Evolutionary conservation across 305 asterid genomes (phyloP).

Genomic region (Rubia occidens): DNA sequence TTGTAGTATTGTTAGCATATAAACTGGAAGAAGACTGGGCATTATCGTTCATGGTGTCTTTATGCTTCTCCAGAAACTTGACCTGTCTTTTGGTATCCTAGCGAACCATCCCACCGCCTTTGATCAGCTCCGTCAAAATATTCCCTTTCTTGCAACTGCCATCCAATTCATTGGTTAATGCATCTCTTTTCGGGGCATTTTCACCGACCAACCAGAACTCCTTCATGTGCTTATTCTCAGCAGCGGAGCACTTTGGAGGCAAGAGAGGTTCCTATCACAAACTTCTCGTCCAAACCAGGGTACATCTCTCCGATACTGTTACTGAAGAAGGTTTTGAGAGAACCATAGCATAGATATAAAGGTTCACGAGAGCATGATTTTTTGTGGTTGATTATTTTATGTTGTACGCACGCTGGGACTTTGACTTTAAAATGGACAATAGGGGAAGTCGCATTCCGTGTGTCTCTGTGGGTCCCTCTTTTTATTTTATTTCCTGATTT

Average conservation of each 20-base stretch:
- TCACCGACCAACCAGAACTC: constrained; percentile 51
- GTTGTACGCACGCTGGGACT: too few species aligned
- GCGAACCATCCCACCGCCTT: constrained; percentile 50
- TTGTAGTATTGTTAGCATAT: constrained; percentile 20
- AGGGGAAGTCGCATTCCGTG: too few species aligned
- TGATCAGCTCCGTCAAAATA: constrained; percentile 41
- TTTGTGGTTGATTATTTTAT: too few species aligned
- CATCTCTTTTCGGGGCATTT: constrained; percentile 10
- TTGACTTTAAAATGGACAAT: too few species aligned
- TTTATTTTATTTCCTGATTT: too few species aligned
- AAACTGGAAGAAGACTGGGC: constrained; percentile 40
- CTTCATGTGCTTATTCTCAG: constrained; percentile 41
- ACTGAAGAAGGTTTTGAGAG: constrained; percentile 50
- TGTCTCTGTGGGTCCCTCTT: too few species aligned
- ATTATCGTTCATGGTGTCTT: constrained; percentile 28
- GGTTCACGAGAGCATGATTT: too few species aligned
- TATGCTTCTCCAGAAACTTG: constrained; percentile 67
- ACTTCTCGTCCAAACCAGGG: constrained; percentile 76
- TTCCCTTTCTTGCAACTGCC: constrained; percentile 25
- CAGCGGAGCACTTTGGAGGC: constrained; percentile 53
- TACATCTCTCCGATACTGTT: constrained; percentile 53
- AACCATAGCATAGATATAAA: too few species aligned
- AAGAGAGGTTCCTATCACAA: constrained; percentile 51
- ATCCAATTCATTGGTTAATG: constrained; percentile 12
- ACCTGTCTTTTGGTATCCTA: constrained; percentile 85